These are phyloP conservation scores for Chaetomium strumarium DNA, from an alignment of 2,329 filamentous ascomycete genomes.

Conservation along the genomic window DNA sequence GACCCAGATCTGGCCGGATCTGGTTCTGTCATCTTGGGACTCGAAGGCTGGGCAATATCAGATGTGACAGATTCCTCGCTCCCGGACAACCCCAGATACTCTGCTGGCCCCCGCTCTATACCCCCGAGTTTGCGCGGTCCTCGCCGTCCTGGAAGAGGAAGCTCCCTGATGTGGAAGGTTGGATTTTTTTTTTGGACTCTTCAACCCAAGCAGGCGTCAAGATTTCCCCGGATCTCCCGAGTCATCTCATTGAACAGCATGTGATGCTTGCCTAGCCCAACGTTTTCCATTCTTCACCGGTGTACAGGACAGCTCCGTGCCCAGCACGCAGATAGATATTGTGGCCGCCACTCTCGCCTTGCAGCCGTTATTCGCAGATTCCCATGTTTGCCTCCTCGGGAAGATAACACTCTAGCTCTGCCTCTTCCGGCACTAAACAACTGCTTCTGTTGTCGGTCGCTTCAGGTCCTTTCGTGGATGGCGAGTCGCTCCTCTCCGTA, in stretches of 20 bases:
- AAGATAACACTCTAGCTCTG: not conserved
- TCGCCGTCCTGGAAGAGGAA: not conserved
- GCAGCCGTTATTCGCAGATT: not conserved
- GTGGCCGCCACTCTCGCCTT: too few species aligned
- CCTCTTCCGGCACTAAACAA: not conserved
- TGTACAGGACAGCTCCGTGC: not conserved
- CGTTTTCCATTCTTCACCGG: not conserved
- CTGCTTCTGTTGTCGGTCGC: not conserved
- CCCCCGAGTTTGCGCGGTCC: not conserved
- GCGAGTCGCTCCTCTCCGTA: not conserved
- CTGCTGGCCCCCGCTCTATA: not conserved
- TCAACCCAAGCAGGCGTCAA: not conserved
- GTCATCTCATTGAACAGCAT: not conserved
- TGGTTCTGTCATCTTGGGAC: constrained; percentile 6
- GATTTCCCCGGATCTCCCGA: not conserved
- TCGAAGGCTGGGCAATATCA: not conserved
- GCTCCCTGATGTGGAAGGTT: not conserved
- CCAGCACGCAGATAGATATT: too few species aligned
- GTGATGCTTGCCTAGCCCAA: not conserved
- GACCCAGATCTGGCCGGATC: constrained; percentile 1
- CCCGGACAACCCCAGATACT: not conserved
- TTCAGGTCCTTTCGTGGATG: constrained; percentile 1
- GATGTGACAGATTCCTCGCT: constrained; percentile 7
- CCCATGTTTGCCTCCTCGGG: not conserved
- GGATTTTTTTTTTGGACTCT: not conserved